A percentile compares a stretch with the other conserved stretches of the same genome.
Conservation (phyloP, 83 land plant genomes). For the Larix sibirica region DNA sequence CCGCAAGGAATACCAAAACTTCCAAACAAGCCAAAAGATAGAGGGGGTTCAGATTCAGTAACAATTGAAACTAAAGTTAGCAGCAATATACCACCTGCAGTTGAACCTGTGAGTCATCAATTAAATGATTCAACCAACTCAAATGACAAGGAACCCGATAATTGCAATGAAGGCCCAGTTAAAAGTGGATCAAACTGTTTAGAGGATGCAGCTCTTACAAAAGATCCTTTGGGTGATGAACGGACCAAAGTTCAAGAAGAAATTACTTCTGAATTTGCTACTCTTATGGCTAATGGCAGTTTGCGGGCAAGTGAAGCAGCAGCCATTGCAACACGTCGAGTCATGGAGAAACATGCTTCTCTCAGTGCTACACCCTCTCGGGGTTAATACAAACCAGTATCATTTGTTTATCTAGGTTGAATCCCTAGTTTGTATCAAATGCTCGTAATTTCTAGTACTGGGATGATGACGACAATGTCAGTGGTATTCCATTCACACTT, state of each 20-base stretch:
- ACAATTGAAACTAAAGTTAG: neutral
- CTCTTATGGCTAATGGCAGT: slow-evolving; percentile 88
- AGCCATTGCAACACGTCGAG: slow-evolving; percentile 86
- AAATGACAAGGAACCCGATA: neutral
- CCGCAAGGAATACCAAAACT: neutral
- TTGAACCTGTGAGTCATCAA: neutral
- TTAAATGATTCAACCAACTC: neutral
- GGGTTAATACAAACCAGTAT: neutral
- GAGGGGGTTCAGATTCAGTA: neutral
- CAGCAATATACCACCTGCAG: neutral
- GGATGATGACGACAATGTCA: too few relatives aligned
- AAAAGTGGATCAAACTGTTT: neutral
- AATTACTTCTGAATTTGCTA: slow-evolving; percentile 76
- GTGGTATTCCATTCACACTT: too few relatives aligned
- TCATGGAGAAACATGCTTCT: slow-evolving; percentile 83
- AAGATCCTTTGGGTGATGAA: slow-evolving; percentile 67
- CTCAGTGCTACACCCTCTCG: slow-evolving; percentile 19
- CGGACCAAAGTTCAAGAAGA: slow-evolving; percentile 80
- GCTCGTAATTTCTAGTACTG: neutral
- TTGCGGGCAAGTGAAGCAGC: slow-evolving; percentile 97
- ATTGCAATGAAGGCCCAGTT: neutral
- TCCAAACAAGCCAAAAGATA: neutral
- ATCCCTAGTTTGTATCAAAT: neutral
- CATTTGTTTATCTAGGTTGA: neutral
- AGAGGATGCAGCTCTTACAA: slow-evolving; percentile 14